Conservation (phyloP, 805 yeast genomes). For the Schwanniomyces yamadae region DNA sequence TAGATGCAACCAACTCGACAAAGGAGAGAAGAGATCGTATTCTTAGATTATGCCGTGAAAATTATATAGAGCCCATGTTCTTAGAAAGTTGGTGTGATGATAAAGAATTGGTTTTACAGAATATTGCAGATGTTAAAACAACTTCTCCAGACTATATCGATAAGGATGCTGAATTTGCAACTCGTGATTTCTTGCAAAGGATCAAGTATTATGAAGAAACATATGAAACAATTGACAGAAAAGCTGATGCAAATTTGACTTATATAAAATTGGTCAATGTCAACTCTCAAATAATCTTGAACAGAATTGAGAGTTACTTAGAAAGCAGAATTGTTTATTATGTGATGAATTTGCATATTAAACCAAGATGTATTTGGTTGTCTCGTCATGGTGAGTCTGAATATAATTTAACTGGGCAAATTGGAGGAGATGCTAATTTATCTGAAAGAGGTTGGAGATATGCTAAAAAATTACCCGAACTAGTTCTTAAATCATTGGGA, state of each 20-base stretch:
- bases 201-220: slow-evolving; percentile 70
- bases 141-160: slow-evolving; percentile 80
- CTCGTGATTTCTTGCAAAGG: slow-evolving; percentile 67
- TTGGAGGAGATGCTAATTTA: slow-evolving; percentile 91
- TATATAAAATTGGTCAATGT: slow-evolving; percentile 87
- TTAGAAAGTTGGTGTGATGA: slow-evolving; percentile 91
- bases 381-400: slow-evolving; percentile 95
- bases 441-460: slow-evolving; percentile 83
- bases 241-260: slow-evolving; percentile 62
- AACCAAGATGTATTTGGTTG: slow-evolving; percentile 89
- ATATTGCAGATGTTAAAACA: slow-evolving; percentile 82
- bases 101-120: slow-evolving; percentile 70
- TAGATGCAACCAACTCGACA: slow-evolving; percentile 93
- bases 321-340: slow-evolving; percentile 93
- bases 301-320: slow-evolving; percentile 81
- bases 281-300: slow-evolving; percentile 83
- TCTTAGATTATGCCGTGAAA: slow-evolving; percentile 56
- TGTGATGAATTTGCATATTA: slow-evolving; percentile 91
- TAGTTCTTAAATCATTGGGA: slow-evolving; percentile 66
- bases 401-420: slow-evolving; percentile 88
- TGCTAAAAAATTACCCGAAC: slow-evolving; percentile 74
- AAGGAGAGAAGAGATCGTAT: slow-evolving; percentile 65
- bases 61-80: slow-evolving; percentile 83
- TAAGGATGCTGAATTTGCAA: slow-evolving; percentile 68
- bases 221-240: slow-evolving; percentile 72